Evolutionary conservation across 371 early-diverging fungal species (phyloP).

Genomic region (Catenaria anguillulae): DNA sequence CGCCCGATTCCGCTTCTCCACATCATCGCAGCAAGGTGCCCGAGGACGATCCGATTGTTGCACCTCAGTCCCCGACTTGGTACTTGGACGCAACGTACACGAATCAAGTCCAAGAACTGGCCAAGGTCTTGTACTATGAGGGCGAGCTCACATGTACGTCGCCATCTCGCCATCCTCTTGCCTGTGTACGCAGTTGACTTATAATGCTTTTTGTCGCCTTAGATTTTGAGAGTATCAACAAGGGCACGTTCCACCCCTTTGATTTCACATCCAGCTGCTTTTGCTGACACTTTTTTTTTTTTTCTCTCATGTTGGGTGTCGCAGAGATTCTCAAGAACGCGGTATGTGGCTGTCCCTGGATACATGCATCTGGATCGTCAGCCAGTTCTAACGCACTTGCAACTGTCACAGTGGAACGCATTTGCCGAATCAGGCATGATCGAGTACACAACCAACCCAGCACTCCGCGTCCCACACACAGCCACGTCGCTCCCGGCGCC

Average conservation of each 20-base stretch:
- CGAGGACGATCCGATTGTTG: neutral
- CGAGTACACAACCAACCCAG: neutral
- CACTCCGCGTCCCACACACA: neutral
- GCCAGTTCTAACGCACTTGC: too few species aligned
- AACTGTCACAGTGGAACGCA: neutral
- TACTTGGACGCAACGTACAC: constrained; percentile 51
- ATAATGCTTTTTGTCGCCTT: too few species aligned
- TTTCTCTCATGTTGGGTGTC: neutral
- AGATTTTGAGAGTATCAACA: constrained; percentile 7
- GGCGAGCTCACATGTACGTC: constrained; percentile 9
- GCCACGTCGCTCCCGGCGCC: neutral
- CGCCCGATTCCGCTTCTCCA: too few species aligned
- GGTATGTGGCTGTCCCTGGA: neutral
- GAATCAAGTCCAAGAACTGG: constrained; percentile 55
- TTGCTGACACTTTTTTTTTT: neutral
- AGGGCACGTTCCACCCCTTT: neutral
- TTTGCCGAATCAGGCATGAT: neutral
- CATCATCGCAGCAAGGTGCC: too few species aligned
- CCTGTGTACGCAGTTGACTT: too few species aligned
- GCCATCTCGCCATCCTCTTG: too few species aligned
- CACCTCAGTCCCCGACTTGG: constrained; percentile 22
- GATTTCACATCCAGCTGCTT: too few species aligned
- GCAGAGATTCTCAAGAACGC: constrained; percentile 3
- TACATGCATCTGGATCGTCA: too few species aligned
- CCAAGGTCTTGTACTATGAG: constrained; percentile 66